phyloP scores from a whole-genome alignment of 495 filamentous ascomycete genomes.

The Cercophora newfieldiana region DNA sequence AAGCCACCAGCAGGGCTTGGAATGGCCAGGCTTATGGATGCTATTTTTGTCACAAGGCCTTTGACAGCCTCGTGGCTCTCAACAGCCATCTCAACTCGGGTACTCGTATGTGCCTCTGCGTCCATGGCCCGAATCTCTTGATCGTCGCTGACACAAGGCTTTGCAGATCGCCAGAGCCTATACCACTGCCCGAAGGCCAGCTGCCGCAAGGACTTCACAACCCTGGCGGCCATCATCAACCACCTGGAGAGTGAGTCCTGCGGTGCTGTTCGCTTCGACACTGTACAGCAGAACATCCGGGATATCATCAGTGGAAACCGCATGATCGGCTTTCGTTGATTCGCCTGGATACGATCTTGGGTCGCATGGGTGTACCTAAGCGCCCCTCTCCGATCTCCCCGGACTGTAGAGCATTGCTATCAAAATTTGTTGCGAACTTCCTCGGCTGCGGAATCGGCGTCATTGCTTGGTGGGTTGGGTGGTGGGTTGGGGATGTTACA shows the following conservation, averaged over 20 bases:
- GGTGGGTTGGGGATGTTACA: too few species aligned
- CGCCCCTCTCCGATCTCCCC: too few species aligned
- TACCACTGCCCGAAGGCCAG: constrained; percentile 54
- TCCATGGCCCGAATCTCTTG: not conserved
- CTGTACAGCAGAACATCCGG: constrained; percentile 36
- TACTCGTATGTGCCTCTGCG: constrained; percentile 29
- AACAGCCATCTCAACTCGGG: constrained; percentile 40
- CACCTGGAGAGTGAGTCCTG: constrained; percentile 59
- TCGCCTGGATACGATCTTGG: not conserved
- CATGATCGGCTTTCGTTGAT: constrained; percentile 15
- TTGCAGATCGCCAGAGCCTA: constrained; percentile 43
- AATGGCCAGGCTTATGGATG: constrained; percentile 35
- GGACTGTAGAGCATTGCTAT: too few species aligned
- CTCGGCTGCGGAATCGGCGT: too few species aligned
- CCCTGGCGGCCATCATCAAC: constrained; percentile 51
- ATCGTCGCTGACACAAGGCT: not conserved
- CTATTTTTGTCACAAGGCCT: constrained; percentile 34
- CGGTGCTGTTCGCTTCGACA: constrained; percentile 48
- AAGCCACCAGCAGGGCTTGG: constrained; percentile 24
- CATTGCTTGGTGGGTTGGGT: too few species aligned
- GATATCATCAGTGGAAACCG: constrained; percentile 22
- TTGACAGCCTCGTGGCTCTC: constrained; percentile 14
- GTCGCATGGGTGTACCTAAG: too few species aligned
- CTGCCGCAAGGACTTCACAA: constrained; percentile 49
- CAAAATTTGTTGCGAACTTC: too few species aligned